Percentiles rank a stretch among this genome's conserved stretches.
Evolutionary conservation across 2,329 filamentous ascomycete genomes (phyloP).

Genomic region (Arthroderma sp.): DNA sequence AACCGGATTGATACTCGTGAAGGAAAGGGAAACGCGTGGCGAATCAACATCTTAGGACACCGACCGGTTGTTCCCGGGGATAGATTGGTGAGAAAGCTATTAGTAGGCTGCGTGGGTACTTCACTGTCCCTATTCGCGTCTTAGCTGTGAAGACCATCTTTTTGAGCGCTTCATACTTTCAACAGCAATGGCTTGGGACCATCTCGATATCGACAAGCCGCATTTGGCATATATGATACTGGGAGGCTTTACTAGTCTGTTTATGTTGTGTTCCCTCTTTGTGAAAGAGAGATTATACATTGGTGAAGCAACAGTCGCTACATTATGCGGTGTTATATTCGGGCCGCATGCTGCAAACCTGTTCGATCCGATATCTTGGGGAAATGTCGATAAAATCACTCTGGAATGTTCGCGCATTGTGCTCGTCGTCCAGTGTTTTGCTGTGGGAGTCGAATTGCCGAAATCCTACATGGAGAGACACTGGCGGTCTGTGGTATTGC

Average conservation of each 20-base stretch:
- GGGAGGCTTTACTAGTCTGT: constrained; percentile 90
- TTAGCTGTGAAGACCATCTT: no score
- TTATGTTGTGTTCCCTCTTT: constrained; percentile 95
- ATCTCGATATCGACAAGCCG: constrained; percentile 64
- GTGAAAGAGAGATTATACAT: constrained; percentile 99
- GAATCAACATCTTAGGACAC: no score
- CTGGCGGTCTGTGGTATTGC: constrained; percentile 80
- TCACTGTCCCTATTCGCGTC: no score
- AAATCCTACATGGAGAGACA: constrained; percentile 87
- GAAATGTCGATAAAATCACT: constrained; percentile 54
- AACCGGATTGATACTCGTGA: no score
- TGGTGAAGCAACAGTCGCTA: constrained; percentile 89
- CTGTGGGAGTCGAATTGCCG: constrained; percentile 58
- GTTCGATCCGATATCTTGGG: constrained; percentile 49
- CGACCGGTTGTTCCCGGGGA: no score
- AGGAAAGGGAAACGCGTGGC: no score
- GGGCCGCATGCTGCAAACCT: constrained; percentile 53
- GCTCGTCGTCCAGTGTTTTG: constrained; percentile 60
- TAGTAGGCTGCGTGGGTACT: no score
- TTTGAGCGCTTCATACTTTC: no score
- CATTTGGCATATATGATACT: constrained; percentile 98
- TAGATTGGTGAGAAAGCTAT: no score
- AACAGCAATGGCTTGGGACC: constrained; percentile 37
- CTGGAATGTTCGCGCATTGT: constrained; percentile 60
- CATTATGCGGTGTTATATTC: constrained; percentile 57